Evolutionary conservation across 179 eudicot genomes (phyloP).

Genomic region (Carnegiea gigantea): DNA sequence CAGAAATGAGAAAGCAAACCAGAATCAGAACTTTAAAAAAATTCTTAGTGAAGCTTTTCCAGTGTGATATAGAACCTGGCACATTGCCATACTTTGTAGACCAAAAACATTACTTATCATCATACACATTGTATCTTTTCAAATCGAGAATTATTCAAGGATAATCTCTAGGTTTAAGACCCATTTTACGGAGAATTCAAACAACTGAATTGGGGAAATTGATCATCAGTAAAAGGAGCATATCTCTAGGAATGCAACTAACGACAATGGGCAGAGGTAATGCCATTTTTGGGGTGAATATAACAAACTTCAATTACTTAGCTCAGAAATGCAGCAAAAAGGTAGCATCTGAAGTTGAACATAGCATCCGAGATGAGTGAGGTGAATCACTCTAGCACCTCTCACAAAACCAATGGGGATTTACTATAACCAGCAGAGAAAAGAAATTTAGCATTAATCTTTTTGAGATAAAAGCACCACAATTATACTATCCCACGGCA

Average conservation of each 20-base stretch:
- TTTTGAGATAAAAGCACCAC: background rate
- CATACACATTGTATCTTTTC: background rate
- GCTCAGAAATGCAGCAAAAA: slow-evolving; percentile 9
- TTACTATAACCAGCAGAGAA: background rate
- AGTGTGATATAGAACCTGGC: background rate
- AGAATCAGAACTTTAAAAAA: background rate
- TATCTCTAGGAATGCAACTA: background rate
- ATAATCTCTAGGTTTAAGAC: background rate
- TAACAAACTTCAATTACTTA: background rate
- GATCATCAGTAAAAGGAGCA: background rate
- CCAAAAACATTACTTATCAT: background rate
- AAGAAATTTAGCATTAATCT: background rate
- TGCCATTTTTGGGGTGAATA: background rate
- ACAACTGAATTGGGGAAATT: background rate
- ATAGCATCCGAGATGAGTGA: background rate
- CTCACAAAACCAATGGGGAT: background rate
- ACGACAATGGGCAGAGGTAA: background rate
- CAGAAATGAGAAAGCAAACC: background rate
- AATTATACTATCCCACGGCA: background rate
- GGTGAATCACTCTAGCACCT: background rate
- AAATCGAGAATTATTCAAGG: background rate
- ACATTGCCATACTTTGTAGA: background rate
- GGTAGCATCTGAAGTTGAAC: background rate
- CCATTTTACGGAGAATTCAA: background rate
- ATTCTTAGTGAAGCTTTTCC: background rate